These are phyloP conservation scores for Pichia pseudocactophila DNA, from an alignment of 805 yeast genomes.

Conservation along the genomic window DNA sequence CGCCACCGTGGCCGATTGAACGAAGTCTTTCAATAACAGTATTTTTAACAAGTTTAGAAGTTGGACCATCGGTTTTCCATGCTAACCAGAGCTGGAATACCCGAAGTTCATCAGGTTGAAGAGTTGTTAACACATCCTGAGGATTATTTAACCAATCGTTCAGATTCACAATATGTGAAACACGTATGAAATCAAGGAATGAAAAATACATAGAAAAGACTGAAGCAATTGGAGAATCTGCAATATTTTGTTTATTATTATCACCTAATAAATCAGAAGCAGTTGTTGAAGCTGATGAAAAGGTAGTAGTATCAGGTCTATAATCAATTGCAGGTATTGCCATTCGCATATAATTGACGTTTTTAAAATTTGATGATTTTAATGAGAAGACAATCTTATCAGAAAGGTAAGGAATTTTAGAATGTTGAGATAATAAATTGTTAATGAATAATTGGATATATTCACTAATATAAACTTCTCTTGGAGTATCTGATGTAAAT, in stretches of 20 bases:
- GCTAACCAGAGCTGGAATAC: slow-evolving; percentile 20
- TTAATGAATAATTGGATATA: slow-evolving; percentile 7
- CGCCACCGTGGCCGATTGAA: too few relatives aligned
- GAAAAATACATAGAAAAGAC: slow-evolving; percentile 25
- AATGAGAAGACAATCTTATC: not conserved
- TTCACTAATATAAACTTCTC: slow-evolving; percentile 4
- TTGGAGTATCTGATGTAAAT: not conserved
- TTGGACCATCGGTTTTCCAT: slow-evolving; percentile 23
- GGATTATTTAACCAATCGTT: slow-evolving; percentile 12
- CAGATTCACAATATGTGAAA: slow-evolving; percentile 11
- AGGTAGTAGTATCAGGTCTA: not conserved
- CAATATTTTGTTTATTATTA: slow-evolving; percentile 12
- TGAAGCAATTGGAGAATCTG: slow-evolving; percentile 23
- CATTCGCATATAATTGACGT: slow-evolving; percentile 5
- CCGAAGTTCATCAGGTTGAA: not conserved
- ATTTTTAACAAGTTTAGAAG: slow-evolving; percentile 16
- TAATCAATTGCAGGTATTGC: slow-evolving; percentile 5
- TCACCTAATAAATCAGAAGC: not conserved
- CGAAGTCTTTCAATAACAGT: slow-evolving; percentile 6
- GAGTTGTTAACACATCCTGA: slow-evolving; percentile 3
- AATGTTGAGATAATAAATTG: slow-evolving; percentile 3
- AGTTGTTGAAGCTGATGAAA: too few relatives aligned
- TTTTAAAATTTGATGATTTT: slow-evolving; percentile 1
- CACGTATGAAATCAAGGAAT: slow-evolving; percentile 21
- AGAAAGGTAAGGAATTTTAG: slow-evolving; percentile 2